phyloP scores from a whole-genome alignment of 2,329 filamentous ascomycete species.

The Alternaria angustiovoidea region DNA sequence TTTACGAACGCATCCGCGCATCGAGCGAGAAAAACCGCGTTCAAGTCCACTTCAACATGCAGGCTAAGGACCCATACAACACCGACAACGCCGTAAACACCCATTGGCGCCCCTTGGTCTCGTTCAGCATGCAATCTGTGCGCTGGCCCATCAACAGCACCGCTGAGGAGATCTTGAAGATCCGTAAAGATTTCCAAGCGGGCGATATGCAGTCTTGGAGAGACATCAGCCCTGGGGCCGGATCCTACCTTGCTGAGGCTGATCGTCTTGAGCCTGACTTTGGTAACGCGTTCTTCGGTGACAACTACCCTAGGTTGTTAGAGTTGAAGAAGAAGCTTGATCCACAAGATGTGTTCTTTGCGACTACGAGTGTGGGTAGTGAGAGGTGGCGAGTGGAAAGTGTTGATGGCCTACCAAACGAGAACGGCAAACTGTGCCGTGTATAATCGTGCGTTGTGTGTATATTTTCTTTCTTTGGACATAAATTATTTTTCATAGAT shows the following conservation, averaged over 20 bases:
- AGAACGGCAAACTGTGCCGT: slow-evolving; percentile 48
- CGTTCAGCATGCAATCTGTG: slow-evolving; percentile 43
- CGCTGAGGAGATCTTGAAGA: slow-evolving; percentile 34
- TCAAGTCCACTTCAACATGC: slow-evolving; percentile 49
- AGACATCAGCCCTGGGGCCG: slow-evolving; percentile 43
- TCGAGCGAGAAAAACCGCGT: slow-evolving; percentile 47
- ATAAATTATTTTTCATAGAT: too few species aligned
- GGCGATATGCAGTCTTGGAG: slow-evolving; percentile 44
- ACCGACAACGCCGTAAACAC: slow-evolving; percentile 44
- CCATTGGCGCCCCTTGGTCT: slow-evolving; percentile 37
- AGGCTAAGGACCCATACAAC: slow-evolving; percentile 38
- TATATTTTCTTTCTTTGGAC: neutral
- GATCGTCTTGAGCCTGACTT: slow-evolving; percentile 46
- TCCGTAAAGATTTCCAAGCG: slow-evolving; percentile 36
- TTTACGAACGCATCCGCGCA: slow-evolving; percentile 36
- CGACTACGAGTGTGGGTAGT: slow-evolving; percentile 43
- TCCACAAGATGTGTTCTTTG: slow-evolving; percentile 47
- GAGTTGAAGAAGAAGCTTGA: slow-evolving; percentile 45
- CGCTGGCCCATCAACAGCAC: slow-evolving; percentile 45
- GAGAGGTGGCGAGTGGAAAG: slow-evolving; percentile 48
- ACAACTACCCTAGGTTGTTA: slow-evolving; percentile 42
- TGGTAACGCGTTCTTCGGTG: slow-evolving; percentile 43
- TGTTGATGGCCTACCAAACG: slow-evolving; percentile 44
- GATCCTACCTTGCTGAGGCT: slow-evolving; percentile 42
- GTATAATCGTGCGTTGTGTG: slow-evolving; percentile 13